A percentile compares a stretch with the other conserved stretches of the same genome.
Conservation (phyloP, 495 filamentous ascomycete species). For the Hyaloscypha hepaticicola region DNA sequence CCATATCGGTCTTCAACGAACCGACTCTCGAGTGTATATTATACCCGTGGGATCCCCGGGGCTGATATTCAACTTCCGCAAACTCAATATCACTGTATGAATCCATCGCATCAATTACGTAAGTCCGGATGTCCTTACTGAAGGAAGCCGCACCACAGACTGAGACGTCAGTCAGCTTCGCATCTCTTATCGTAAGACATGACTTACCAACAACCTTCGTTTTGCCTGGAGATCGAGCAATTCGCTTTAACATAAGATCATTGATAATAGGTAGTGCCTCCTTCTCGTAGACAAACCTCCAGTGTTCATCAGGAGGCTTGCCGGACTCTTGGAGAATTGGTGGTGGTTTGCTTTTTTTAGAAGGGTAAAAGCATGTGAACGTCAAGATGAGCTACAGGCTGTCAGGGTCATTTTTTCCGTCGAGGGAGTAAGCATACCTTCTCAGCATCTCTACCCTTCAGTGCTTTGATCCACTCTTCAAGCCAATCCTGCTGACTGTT, state of each 20-base stretch:
- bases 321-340: too few species aligned
- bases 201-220: neutral
- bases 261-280: neutral
- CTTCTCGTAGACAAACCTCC: neutral
- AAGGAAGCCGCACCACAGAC: neutral
- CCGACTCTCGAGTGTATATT: too few species aligned
- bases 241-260: neutral
- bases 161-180: neutral
- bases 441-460: too few species aligned
- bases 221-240: neutral
- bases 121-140: neutral
- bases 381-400: neutral
- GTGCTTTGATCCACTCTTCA: too few species aligned
- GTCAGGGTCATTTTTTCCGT: too few species aligned
- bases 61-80: neutral
- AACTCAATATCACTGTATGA: neutral
- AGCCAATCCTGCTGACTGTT: slow-evolving; percentile 14
- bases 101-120: neutral
- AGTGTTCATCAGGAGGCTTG: neutral
- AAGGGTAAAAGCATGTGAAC: neutral
- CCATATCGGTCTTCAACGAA: too few species aligned
- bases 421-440: too few species aligned
- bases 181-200: neutral
- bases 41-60: too few species aligned
- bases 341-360: neutral